Conservation (phyloP, 192 early-diverging fungal species). For the Chytriomyces hyalinus region DNA sequence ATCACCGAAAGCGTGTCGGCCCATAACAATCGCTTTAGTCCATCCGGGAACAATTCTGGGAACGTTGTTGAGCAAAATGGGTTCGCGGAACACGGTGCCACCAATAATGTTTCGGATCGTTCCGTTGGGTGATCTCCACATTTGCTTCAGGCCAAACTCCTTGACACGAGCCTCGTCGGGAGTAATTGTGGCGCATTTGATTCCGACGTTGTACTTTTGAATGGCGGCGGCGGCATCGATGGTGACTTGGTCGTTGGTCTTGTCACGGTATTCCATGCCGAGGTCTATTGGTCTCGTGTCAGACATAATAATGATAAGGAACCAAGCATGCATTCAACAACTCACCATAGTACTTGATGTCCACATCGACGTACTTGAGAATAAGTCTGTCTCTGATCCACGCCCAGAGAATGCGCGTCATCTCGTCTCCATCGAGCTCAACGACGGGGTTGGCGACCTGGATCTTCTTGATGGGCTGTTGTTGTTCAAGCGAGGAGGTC, state of each 20-base stretch:
- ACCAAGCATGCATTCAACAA: too few relatives aligned
- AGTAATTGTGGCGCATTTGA: slow-evolving; percentile 99
- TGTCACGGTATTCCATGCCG: slow-evolving; percentile 83
- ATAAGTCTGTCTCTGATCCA: slow-evolving; percentile 92
- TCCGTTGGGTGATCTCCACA: slow-evolving; percentile 98
- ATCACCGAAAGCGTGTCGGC: slow-evolving; percentile 96
- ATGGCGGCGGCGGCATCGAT: slow-evolving; percentile 95
- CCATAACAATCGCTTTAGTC: slow-evolving; percentile 95
- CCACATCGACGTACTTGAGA: slow-evolving; percentile 81
- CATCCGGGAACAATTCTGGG: slow-evolving; percentile 92
- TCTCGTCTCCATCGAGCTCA: slow-evolving; percentile 90
- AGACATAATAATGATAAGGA: too few relatives aligned
- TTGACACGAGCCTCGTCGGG: slow-evolving; percentile 93
- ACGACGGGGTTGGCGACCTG: slow-evolving; percentile 83
- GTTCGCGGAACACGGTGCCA: slow-evolving; percentile 98
- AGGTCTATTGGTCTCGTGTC: slow-evolving; percentile 55
- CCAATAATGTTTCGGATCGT: slow-evolving; percentile 96
- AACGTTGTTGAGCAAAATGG: slow-evolving; percentile 90
- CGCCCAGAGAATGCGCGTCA: slow-evolving; percentile 98
- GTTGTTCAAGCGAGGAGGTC: not conserved
- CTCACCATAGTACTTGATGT: slow-evolving; percentile 58
- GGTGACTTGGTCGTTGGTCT: slow-evolving; percentile 94
- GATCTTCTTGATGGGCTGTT: slow-evolving; percentile 57
- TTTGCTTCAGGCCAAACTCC: slow-evolving; percentile 95
- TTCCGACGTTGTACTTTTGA: slow-evolving; percentile 94